These are phyloP conservation scores for Haplosporangium sp. DNA, from an alignment of 371 early-diverging fungal species.

Conservation along the genomic window DNA sequence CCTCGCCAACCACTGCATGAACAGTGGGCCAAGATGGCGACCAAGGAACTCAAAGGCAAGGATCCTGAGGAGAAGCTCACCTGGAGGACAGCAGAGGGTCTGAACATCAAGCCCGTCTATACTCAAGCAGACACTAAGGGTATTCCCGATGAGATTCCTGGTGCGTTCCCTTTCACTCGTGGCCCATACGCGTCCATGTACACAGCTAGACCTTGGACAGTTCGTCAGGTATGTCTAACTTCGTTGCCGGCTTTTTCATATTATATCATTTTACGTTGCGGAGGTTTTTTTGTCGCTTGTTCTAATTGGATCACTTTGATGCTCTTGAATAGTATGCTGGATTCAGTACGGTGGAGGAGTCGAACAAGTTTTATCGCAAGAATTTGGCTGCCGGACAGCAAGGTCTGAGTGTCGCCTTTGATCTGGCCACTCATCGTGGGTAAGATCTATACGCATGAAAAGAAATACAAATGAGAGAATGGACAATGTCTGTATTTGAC, in stretches of 20 bases:
- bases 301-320: neutral
- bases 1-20: constrained; percentile 58
- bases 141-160: constrained; percentile 76
- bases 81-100: constrained; percentile 88
- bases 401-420: constrained; percentile 87
- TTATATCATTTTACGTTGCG: neutral
- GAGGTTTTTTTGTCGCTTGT: neutral
- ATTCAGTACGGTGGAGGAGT: constrained; percentile 90
- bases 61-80: constrained; percentile 74
- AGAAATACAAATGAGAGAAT: neutral
- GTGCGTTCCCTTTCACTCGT: constrained; percentile 85
- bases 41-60: constrained; percentile 88
- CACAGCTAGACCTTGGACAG: constrained; percentile 87
- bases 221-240: constrained; percentile 67
- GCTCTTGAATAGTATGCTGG: constrained; percentile 76
- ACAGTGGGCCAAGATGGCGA: constrained; percentile 78
- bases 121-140: constrained; percentile 74
- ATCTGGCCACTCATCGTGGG: constrained; percentile 89
- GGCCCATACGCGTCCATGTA: constrained; percentile 93
- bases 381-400: constrained; percentile 91
- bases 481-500: neutral
- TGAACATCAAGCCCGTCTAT: constrained; percentile 86
- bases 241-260: neutral
- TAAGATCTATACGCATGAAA: constrained; percentile 15
- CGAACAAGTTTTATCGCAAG: constrained; percentile 85